phyloP scores from a whole-genome alignment of 495 filamentous ascomycete genomes.

The Neurospora tetrasperma region DNA sequence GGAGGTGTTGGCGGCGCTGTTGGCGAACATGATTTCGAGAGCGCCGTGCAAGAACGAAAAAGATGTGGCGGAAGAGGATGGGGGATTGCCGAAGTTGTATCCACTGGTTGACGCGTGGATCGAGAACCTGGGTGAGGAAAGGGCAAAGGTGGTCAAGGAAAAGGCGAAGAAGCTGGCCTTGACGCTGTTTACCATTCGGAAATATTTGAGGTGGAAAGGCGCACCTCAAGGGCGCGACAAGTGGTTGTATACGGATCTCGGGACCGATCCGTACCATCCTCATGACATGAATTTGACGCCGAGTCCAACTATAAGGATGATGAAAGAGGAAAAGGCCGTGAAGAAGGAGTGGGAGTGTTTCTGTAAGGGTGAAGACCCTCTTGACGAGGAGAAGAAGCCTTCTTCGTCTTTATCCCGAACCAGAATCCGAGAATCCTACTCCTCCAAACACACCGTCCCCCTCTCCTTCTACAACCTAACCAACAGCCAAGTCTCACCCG shows the following conservation, averaged over 20 bases:
- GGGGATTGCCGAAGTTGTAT: constrained; percentile 20
- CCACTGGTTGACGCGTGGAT: constrained; percentile 36
- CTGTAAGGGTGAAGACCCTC: neutral
- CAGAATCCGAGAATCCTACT: constrained; percentile 12
- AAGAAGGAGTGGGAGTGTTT: neutral
- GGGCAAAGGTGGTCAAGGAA: neutral
- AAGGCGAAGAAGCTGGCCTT: neutral
- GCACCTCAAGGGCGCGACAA: neutral
- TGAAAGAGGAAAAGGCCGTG: constrained; percentile 8
- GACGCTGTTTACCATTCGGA: neutral
- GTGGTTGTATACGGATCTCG: neutral
- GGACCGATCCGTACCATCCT: neutral
- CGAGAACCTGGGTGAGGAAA: neutral
- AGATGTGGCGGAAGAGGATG: constrained; percentile 3
- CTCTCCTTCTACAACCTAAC: neutral
- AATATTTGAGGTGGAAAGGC: neutral
- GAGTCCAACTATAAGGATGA: constrained; percentile 4
- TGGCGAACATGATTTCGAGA: constrained; percentile 26
- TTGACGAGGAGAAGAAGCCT: neutral
- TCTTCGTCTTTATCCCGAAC: neutral
- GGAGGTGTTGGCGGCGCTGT: constrained; percentile 25
- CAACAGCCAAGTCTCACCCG: neutral
- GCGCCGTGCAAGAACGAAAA: neutral
- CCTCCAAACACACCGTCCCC: constrained; percentile 49
- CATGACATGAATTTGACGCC: neutral